These are phyloP conservation scores for Ilex asprella DNA, from an alignment of 257 asterid genomes.

Conservation along the genomic window DNA sequence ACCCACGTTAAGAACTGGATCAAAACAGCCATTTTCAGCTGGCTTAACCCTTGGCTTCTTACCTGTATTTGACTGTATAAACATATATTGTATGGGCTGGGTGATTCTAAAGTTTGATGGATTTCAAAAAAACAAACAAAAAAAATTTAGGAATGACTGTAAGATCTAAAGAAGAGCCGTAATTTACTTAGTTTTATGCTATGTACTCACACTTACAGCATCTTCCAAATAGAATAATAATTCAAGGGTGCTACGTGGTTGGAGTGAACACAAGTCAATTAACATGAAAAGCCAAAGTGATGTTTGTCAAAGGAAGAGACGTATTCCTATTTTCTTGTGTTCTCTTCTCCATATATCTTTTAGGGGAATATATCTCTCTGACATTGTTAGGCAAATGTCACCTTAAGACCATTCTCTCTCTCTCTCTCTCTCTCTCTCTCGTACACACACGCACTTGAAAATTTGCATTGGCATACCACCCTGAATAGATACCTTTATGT, in stretches of 20 bases:
- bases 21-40: too few species aligned
- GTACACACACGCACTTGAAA: not conserved
- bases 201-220: too few species aligned
- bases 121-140: too few species aligned
- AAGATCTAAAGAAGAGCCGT: too few species aligned
- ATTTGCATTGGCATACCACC: not conserved
- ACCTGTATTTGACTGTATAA: too few species aligned
- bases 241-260: not conserved
- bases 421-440: not conserved
- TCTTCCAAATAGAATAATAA: not conserved
- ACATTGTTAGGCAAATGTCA: slow-evolving; percentile 34
- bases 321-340: slow-evolving; percentile 15
- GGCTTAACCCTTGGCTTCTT: too few species aligned
- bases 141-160: too few species aligned
- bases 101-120: too few species aligned
- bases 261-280: slow-evolving; percentile 13
- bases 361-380: slow-evolving; percentile 3
- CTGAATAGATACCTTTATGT: slow-evolving; percentile 9
- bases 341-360: slow-evolving; percentile 4
- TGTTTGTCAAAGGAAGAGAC: slow-evolving; percentile 42
- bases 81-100: too few species aligned
- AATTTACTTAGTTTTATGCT: too few species aligned
- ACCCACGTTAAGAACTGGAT: too few species aligned
- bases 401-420: slow-evolving; percentile 11
- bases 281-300: slow-evolving; percentile 19